Base-by-base conservation (phyloP, 306 rosid species). In the Pterocarpus santalinus region DNA sequence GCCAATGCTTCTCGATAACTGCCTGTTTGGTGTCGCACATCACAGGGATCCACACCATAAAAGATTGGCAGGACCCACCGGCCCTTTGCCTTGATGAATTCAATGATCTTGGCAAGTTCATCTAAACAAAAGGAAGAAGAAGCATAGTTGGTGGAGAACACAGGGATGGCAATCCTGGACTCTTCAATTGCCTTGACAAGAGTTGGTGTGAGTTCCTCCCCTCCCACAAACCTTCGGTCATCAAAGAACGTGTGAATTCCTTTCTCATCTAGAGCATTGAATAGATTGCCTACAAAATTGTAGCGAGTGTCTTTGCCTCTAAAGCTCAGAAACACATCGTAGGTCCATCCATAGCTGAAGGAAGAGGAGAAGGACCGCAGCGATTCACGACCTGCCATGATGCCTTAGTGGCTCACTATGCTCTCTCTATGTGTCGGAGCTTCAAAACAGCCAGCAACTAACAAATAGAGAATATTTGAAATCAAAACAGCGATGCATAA, bases 211-310 rank as follows among this genome's bases (percentile, higher is more conserved):
- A 65, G 6, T n/a, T 73, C 43, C 1, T 65, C 41, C 4, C 28
- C 75, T 38, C 28, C 52, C 0, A 0, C 8, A 9, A 81, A 75
- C 5, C 17, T 52, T 1, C 12, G 30, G 4, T 68, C 77, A 7
- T 75, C 85, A 0, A 75, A 8, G 85, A 81, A 81, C 4, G 77
- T 60, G 0, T 0, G 2, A n/a, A 81, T 33, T 34, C 76, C 81
- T 10, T 1, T 67, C 5, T 35, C 52, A n/a, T 1, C 0, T 1
- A 79, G 69, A 41, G 82, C 43, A 15, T 32, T 17, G 15, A 2
- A 44, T 5, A 80, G 78, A 72, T 80, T 2, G 1, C 78, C 58
- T 0, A 60, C 60, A 8, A 75, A 75, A 30, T 33, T 44, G 5
- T 6, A 9, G 34, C 79, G 60, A 14, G 79, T 75, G 2, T 74